Conservation (phyloP, 345 rosid genomes). For the Eucalyptus rudis region DNA sequence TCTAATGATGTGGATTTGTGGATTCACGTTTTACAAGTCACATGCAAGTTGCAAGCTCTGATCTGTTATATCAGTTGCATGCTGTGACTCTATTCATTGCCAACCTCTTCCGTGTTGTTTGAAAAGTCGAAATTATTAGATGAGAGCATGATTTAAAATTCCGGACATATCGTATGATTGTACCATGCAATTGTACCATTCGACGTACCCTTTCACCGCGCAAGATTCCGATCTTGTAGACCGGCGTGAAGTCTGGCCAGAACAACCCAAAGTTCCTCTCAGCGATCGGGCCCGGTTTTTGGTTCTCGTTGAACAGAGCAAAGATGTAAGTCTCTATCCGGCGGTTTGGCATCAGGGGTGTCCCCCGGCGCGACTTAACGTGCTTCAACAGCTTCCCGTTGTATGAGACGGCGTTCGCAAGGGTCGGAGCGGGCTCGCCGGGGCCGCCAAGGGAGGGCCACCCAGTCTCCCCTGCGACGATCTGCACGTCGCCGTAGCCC, state of each 20-base stretch:
- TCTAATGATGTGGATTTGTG: neutral
- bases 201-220: constrained; percentile 14
- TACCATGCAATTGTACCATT: neutral
- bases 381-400: constrained; percentile 37
- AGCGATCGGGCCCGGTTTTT: constrained; percentile 47
- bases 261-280: constrained; percentile 82
- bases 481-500: constrained; percentile 54
- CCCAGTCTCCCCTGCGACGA: constrained; percentile 69
- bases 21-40: neutral
- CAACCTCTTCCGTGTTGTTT: neutral
- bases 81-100: neutral
- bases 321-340: constrained; percentile 62
- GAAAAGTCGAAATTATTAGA: neutral
- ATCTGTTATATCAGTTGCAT: neutral
- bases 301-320: constrained; percentile 70
- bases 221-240: constrained; percentile 48
- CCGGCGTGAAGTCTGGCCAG: constrained; percentile 53
- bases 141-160: neutral
- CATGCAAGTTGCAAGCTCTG: neutral
- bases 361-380: constrained; percentile 33
- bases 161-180: no score
- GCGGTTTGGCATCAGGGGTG: constrained; percentile 75
- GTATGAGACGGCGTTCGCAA: constrained; percentile 42
- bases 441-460: constrained; percentile 75
- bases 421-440: constrained; percentile 16